phyloP scores from a whole-genome alignment of 805 yeast genomes.

The Sungouiella thailandica region DNA sequence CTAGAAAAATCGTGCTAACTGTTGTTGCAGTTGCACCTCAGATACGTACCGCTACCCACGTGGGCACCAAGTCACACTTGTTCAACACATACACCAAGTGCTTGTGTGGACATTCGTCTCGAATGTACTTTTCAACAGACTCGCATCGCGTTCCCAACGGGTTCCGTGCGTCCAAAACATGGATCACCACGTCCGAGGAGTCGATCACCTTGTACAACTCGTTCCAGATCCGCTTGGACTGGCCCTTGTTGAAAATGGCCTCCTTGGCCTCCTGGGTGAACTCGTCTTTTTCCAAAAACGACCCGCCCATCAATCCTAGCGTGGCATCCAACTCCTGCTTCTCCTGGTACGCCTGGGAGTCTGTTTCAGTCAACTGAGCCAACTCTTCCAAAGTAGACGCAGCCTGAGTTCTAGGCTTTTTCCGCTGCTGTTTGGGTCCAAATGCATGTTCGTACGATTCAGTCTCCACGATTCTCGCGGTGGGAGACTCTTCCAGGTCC shows the following conservation, averaged over 20 bases:
- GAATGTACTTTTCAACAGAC: conserved; percentile 87
- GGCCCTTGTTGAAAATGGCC: conserved; percentile 94
- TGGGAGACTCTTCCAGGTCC: conserved; percentile 70
- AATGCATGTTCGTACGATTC: conserved; percentile 78
- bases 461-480: conserved; percentile 78
- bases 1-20: conserved; percentile 1
- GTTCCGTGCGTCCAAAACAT: conserved; percentile 95
- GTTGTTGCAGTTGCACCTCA: no score
- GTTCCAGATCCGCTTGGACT: conserved; percentile 97
- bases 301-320: conserved; percentile 74
- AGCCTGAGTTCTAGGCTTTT: conserved; percentile 73
- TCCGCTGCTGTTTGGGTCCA: conserved; percentile 94
- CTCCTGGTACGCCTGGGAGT: conserved; percentile 60
- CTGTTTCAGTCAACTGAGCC: conserved; percentile 53
- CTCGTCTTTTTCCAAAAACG: conserved; percentile 59
- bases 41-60: conserved; percentile 99
- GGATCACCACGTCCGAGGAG: conserved; percentile 95
- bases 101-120: conserved; percentile 92
- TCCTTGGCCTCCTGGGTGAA: conserved; percentile 90
- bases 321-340: conserved; percentile 72
- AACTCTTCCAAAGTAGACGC: conserved; percentile 77
- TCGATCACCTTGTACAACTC: conserved; percentile 95
- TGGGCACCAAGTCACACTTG: conserved; percentile 97
- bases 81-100: conserved; percentile 91
- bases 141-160: conserved; percentile 95